Percentiles rank a stretch among this genome's conserved stretches.
These are phyloP conservation scores for Sideroxylon spinosum DNA, from an alignment of 179 eudicot genomes.

Conservation along the genomic window DNA sequence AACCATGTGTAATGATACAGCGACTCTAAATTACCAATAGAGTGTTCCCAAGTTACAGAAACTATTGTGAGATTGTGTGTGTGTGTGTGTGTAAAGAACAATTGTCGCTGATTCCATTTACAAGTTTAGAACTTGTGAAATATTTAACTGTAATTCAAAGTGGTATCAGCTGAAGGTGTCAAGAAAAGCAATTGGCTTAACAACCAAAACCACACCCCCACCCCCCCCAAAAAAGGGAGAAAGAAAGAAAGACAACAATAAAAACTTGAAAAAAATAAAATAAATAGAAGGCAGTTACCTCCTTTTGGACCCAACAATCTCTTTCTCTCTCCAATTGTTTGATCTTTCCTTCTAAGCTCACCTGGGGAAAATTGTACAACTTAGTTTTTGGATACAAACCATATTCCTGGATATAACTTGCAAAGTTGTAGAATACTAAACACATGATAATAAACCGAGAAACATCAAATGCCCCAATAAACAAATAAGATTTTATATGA, in stretches of 20 bases:
- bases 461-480: not conserved
- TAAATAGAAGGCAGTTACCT: constrained; percentile 35
- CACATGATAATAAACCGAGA: not conserved
- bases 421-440: not conserved
- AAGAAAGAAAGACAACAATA: not conserved
- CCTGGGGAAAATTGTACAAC: constrained; percentile 28
- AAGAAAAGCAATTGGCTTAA: not conserved
- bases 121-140: too few relatives aligned
- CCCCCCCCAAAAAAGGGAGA: not conserved
- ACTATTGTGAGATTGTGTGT: too few relatives aligned
- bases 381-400: not conserved
- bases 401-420: not conserved
- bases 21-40: too few relatives aligned
- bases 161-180: too few relatives aligned
- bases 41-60: too few relatives aligned
- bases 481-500: constrained; percentile 1
- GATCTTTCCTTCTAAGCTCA: constrained; percentile 44
- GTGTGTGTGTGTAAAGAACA: too few relatives aligned
- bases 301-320: constrained; percentile 41
- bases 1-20: too few relatives aligned
- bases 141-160: too few relatives aligned
- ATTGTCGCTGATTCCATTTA: too few relatives aligned
- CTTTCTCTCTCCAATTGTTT: constrained; percentile 52
- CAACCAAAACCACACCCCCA: not conserved
- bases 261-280: not conserved